Evolutionary conservation across 139 green algal species (phyloP).

Genomic region (Monoraphidium neglectum): DNA sequence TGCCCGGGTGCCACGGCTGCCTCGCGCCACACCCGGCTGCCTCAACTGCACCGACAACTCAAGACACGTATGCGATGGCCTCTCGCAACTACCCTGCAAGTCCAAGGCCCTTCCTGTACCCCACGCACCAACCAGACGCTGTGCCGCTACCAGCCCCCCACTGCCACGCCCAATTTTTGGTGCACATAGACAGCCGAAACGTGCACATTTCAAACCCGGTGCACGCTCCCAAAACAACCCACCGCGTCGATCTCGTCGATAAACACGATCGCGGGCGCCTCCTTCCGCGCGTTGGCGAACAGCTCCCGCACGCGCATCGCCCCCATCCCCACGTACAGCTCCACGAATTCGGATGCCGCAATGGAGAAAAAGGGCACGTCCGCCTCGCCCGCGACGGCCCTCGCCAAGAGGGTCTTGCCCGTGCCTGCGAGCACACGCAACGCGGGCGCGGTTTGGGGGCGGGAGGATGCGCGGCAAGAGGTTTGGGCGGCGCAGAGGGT

Average conservation of each 20-base stretch:
- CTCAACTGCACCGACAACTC: too few relatives aligned
- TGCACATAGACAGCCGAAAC: too few relatives aligned
- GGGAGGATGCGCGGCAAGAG: constrained; percentile 8
- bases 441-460: constrained; percentile 48
- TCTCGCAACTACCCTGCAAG: too few relatives aligned
- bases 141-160: neutral
- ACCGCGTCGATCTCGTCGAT: constrained; percentile 95
- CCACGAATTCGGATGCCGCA: constrained; percentile 84
- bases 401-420: constrained; percentile 83
- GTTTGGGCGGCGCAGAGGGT: neutral
- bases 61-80: too few relatives aligned
- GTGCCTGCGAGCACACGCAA: constrained; percentile 74
- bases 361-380: constrained; percentile 89
- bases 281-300: constrained; percentile 75
- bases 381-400: constrained; percentile 66
- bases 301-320: constrained; percentile 83
- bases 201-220: too few relatives aligned
- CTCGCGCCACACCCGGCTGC: too few relatives aligned
- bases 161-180: neutral
- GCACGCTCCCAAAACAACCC: constrained; percentile 28
- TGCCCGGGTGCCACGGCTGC: too few relatives aligned
- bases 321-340: constrained; percentile 95
- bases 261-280: constrained; percentile 91
- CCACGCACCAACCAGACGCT: neutral
- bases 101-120: too few relatives aligned